Percentiles rank a stretch among this genome's conserved stretches.
Evolutionary conservation across 495 filamentous ascomycete species (phyloP).

Genomic region (Letharia lupina): DNA sequence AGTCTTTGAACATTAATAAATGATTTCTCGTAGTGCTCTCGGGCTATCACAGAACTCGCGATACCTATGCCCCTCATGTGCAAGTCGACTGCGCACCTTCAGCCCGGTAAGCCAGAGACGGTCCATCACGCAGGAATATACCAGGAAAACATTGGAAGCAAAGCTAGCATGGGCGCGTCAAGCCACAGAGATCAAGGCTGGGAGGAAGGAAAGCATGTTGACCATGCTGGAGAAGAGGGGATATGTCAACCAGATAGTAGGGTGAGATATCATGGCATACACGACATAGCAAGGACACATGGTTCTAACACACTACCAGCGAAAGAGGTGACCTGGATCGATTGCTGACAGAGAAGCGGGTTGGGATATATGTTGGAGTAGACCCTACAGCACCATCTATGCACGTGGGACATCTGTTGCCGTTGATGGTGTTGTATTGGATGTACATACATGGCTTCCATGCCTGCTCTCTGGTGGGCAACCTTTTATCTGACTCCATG

Average conservation of each 20-base stretch:
- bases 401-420: slow-evolving; percentile 87
- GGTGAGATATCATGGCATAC: slow-evolving; percentile 42
- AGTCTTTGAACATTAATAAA: neutral
- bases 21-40: neutral
- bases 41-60: neutral
- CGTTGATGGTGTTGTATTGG: slow-evolving; percentile 92
- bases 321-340: slow-evolving; percentile 57
- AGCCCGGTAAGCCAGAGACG: slow-evolving; percentile 30
- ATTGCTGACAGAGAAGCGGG: slow-evolving; percentile 58
- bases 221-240: slow-evolving; percentile 71
- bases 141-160: slow-evolving; percentile 46
- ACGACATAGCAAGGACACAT: slow-evolving; percentile 2
- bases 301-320: slow-evolving; percentile 26
- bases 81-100: neutral
- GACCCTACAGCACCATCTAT: slow-evolving; percentile 88
- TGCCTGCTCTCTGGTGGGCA: slow-evolving; percentile 57
- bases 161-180: slow-evolving; percentile 47
- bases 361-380: slow-evolving; percentile 79
- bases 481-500: neutral
- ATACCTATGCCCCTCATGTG: slow-evolving; percentile 16
- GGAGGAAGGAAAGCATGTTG: slow-evolving; percentile 55
- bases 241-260: slow-evolving; percentile 69
- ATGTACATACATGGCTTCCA: slow-evolving; percentile 77
- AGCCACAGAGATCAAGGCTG: slow-evolving; percentile 50
- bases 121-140: slow-evolving; percentile 42